Base-by-base conservation (phyloP, 176 grass and related monocot species). In the Triticum urartu region DNA sequence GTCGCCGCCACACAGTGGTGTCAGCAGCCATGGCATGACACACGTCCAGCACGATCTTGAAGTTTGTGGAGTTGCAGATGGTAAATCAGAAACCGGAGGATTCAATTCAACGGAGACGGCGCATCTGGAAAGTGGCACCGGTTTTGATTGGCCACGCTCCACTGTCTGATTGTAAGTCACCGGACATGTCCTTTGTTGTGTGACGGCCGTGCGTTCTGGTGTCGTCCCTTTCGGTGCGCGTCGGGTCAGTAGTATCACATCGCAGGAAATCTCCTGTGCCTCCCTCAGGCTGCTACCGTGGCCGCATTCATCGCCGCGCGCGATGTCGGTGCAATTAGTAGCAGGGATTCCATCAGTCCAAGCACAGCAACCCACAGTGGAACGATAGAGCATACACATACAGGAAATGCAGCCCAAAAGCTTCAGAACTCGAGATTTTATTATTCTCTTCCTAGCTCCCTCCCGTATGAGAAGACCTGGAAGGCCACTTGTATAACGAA, bases 401-500 rank as follows among this genome's bases (percentile, higher is more conserved):
- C 33, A 26, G 56, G 64, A 72, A 83, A 84, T 70, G 77, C 50
- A 43, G 40, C 50, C 21, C 4, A 65, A 52, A 71, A 62, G 11
- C 21, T 64, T 81, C 38, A 33, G 36, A 39, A 62, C 68, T 25
- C 68, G 40, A 63, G 39, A 38, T 2, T 76, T 75, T 11, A 42
- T 42, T 34, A 47, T 68, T 34, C 35, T 66, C 58, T 67, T 80
- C 75, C 40, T 79, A 45, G 17, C 58, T 24, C 28, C 28, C 28
- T 30, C 28, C 24, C 72, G 52, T 79, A 87, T 14, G 5, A 25
- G 45, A 67, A 61, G 28, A 35, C 48, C 63, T 77, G 77, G 32
- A 21, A 85, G 81, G 72, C 68, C 77, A 77, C 36, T 62, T 54
- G 38, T 71, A 48, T 47, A 88, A 81, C 2, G 69, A 91, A 88